Evolutionary conservation across 495 filamentous ascomycete species (phyloP), one percentile per base, ranked within the genome.

Genomic region (Aspergillus incahuasiensis): DNA sequence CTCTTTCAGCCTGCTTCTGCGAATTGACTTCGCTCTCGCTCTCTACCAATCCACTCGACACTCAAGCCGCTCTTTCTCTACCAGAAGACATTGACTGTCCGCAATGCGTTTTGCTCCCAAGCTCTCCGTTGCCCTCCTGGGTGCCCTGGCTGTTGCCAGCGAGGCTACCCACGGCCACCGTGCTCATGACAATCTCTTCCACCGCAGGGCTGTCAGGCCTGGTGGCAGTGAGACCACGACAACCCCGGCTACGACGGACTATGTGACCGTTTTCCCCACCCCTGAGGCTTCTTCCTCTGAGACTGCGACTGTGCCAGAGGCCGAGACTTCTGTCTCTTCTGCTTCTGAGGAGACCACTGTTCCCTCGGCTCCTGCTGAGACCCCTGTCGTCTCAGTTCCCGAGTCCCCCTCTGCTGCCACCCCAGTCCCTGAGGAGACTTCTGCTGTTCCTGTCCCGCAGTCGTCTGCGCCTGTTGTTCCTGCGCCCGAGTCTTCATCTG

Each of bases 21-120:
- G 76, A 76, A 79, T 79, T 59, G 73, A 77, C 59, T 79, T 80
- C 76, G 76, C 59, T 64, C 44, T 63, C 64, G 35, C 52, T 68
- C 66, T 46, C n/a, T n/a, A n/a, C n/a, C 54, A 24, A 5, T 13
- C 18, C 22, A 21, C 24, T 30, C 30, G 35, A n/a, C 25, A 54
- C 11, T n/a, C 25, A 8, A 28, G 25, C 25, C 32, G 12, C 32
- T 35, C 12, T 35, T 12, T 35, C 32, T 35, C 32, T 35, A 35
- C 32, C 32, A 35, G 6, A 9, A 15, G 32, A 35, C 32, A 35
- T 11, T 35, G 6, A 35, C 25, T 28, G 25, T 28, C 25, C 25
- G 65, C 62, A 67, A 76, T 76, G 73, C 68, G 69, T 48, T 60
- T 72, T 55, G 68, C 75, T 63, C 68, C 68, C 70, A 82, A 76